Base-by-base conservation (phyloP, 345 rosid genomes). In the Eutrema yunnanense region DNA sequence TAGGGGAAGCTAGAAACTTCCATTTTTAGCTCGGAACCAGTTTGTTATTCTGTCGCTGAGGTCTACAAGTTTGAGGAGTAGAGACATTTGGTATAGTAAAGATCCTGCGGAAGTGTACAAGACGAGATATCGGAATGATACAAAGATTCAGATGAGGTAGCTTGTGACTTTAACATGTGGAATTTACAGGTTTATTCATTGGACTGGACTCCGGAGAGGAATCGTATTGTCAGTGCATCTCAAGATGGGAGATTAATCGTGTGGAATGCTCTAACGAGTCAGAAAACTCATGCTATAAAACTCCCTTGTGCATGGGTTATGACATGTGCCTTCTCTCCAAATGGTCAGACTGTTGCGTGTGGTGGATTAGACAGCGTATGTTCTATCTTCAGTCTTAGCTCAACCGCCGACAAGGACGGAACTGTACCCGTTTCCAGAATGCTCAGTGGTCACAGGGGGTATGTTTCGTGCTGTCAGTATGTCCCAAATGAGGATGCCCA, bases 261-360 rank as follows among this genome's bases (percentile, higher is more conserved):
- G 66, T 92, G 99, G 99, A 95, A 95, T 72, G 97, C 97, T 61
- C 80, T 86, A 51, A 92, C 99, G 8, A 95, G 99, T 79, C 99
- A 92, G 86, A 95, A 95, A 84, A 90, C 89, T 58, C 97, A 95
- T 76, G 92, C 96, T 47, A 95, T 95, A 33, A 95, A 90, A 76
- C 90, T 96, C 57, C 98, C 97, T 57, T 92, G 97, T 75, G 95
- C 98, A 2, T 90, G 97, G 96, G 97, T 95, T 74, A 95, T 90
- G 99, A 86, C 99, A 8, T 92, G 99, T 78, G 99, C 97, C 42
- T 95, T 95, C 82, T 91, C 97, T 54, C 96, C 99, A 0, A 84
- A 84, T 41, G 92, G 98, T 71, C 99, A 92, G 63, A 85, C 92
- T 2, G 98, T 96, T 79, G 96, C 99, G 33, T 88, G 96, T 73